These are phyloP conservation scores for Salvia sclarea DNA, from an alignment of 305 asterid genomes.

Conservation along the genomic window DNA sequence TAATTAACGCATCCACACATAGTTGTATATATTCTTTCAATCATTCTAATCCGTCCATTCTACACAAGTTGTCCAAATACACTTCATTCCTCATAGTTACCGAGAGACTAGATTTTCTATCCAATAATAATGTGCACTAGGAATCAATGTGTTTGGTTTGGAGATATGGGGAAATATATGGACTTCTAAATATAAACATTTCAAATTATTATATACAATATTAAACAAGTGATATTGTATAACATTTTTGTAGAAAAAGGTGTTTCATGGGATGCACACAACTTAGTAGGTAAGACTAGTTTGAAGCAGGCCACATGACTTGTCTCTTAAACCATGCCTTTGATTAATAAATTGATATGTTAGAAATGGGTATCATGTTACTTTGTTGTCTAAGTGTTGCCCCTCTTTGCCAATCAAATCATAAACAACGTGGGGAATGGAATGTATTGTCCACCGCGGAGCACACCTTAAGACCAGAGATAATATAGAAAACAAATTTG, in stretches of 20 bases:
- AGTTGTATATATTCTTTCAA: neutral
- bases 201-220: neutral
- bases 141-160: constrained; percentile 15
- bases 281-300: constrained; percentile 10
- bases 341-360: constrained; percentile 12
- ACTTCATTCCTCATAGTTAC: neutral
- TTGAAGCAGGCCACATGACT: constrained; percentile 30
- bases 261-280: constrained; percentile 32
- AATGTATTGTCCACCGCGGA: constrained; percentile 8
- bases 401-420: constrained; percentile 15
- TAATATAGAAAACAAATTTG: no score
- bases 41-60: constrained; percentile 6
- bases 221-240: neutral
- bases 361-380: constrained; percentile 28
- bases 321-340: constrained; percentile 34
- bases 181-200: neutral
- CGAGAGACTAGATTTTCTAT: neutral
- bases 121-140: constrained; percentile 4
- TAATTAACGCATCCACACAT: neutral
- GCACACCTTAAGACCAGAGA: no score
- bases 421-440: constrained; percentile 19
- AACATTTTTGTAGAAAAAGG: constrained; percentile 25
- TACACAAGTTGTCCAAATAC: neutral
- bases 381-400: constrained; percentile 6
- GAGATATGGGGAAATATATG: constrained; percentile 11